Evolutionary conservation across 495 filamentous ascomycete species (phyloP), one percentile per base, ranked within the genome.

Genomic region (Aspergillus biplanus): DNA sequence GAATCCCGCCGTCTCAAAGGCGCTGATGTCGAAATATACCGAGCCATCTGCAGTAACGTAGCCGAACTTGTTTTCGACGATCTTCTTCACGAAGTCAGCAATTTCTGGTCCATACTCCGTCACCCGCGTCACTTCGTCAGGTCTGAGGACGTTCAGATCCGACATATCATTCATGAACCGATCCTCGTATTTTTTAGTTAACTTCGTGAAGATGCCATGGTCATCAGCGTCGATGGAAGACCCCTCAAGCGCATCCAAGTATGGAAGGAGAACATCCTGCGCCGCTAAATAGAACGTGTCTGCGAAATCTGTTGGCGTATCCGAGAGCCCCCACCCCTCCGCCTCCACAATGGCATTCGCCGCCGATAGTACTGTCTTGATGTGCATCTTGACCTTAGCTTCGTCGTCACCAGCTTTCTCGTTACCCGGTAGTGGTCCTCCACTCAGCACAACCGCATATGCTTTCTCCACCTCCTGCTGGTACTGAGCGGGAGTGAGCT

Each of bases 371-470:
- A 88, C 87, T 3, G 91, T 96, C 70, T 85, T 90, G 59, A 97
- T 85, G 67, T 97, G 92, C 93, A 97, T 97, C 71, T 96, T 97
- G 56, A 91, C 76, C 80, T 97, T 98, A 4, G 88, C 86, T 65
- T 96, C 90, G 60, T 89, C 86, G 64, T 96, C 91, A 0, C 88
- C 87, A 1, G 83, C 74, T 56, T 92, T 77, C 34, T 86, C 83
- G 15, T 87, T 89, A 13, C 84, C 85, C 7, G 83, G 79, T 18
- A 93, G 62, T 7, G 80, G 59, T n/a, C 77, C 75, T 4, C 81
- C 78, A 21, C 72, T 72, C 57, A 85, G 68, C 4, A 93, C 86
- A 21, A 72, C 72, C 16, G 82, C 83, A 71, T 96, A 96, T 6
- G 77, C 79, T 47, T 84, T 82, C 52, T 87, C 82, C 52, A 85